phyloP scores from a whole-genome alignment of 805 yeast genomes.

The Hanseniaspora thailandica region DNA sequence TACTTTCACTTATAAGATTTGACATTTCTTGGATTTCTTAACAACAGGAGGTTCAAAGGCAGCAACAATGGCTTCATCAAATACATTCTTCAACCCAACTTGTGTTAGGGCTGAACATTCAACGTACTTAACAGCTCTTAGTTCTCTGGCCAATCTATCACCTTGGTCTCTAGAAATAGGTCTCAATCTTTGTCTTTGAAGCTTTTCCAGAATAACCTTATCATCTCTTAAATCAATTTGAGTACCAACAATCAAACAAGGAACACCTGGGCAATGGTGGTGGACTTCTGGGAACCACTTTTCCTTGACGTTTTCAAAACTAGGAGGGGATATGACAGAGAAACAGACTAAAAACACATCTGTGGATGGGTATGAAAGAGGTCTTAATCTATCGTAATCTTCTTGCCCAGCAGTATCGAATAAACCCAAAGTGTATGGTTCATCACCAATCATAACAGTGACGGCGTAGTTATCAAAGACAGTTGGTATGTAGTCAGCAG shows the following conservation, averaged over 20 bases:
- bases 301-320: constrained; percentile 93
- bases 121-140: constrained; percentile 90
- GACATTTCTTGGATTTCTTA: constrained; percentile 65
- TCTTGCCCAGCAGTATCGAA: constrained; percentile 99
- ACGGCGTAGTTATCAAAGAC: constrained; percentile 93
- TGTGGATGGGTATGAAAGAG: constrained; percentile 91
- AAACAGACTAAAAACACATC: constrained; percentile 94
- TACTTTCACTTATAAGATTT: constrained; percentile 45
- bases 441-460: constrained; percentile 92
- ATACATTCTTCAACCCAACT: constrained; percentile 92
- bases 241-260: constrained; percentile 93
- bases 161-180: constrained; percentile 84
- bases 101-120: constrained; percentile 97
- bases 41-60: constrained; percentile 94
- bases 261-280: constrained; percentile 96
- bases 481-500: constrained; percentile 98
- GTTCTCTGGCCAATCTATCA: constrained; percentile 82
- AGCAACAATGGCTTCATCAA: constrained; percentile 96
- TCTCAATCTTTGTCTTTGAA: constrained; percentile 77
- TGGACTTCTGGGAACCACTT: constrained; percentile 99
- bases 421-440: constrained; percentile 92
- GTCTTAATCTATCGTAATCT: constrained; percentile 95
- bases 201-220: constrained; percentile 76
- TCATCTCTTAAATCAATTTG: constrained; percentile 92
- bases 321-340: constrained; percentile 91